Evolutionary conservation across 1,139 yeast species (phyloP).

Genomic region (Saccharomyces pastorianus): DNA sequence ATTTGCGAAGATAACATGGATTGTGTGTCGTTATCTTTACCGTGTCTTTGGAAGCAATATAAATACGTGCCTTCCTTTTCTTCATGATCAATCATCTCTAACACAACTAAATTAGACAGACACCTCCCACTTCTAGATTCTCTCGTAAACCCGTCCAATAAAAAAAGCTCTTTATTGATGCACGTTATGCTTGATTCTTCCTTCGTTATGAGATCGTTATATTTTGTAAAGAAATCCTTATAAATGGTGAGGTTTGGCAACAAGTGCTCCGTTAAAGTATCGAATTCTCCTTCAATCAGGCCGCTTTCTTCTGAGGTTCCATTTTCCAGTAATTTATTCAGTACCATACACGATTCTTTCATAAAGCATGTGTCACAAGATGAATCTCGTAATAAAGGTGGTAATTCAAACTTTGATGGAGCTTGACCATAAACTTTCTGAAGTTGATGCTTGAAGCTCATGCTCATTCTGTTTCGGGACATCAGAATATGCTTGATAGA

Average conservation of each 20-base stretch:
- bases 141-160: constrained; percentile 47
- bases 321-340: constrained; percentile 51
- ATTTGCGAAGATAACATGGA: constrained; percentile 40
- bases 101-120: constrained; percentile 39
- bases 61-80: constrained; percentile 31
- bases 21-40: constrained; percentile 12
- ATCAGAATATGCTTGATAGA: constrained; percentile 59
- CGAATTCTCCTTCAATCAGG: constrained; percentile 39
- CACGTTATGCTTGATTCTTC: constrained; percentile 59
- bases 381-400: constrained; percentile 48
- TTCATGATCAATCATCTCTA: constrained; percentile 30
- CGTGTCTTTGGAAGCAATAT: constrained; percentile 43
- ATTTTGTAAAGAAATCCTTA: constrained; percentile 50
- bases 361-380: constrained; percentile 64
- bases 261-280: constrained; percentile 45
- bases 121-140: constrained; percentile 56
- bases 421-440: constrained; percentile 22
- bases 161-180: constrained; percentile 55
- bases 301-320: constrained; percentile 46
- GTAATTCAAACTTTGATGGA: constrained; percentile 35
- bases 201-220: constrained; percentile 66
- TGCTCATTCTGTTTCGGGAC: constrained; percentile 63
- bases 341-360: constrained; percentile 57
- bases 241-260: constrained; percentile 25
- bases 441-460: constrained; percentile 44